Evolutionary conservation across 495 filamentous ascomycete genomes (phyloP).

Genomic region (Aspergillus carlsbadensis): DNA sequence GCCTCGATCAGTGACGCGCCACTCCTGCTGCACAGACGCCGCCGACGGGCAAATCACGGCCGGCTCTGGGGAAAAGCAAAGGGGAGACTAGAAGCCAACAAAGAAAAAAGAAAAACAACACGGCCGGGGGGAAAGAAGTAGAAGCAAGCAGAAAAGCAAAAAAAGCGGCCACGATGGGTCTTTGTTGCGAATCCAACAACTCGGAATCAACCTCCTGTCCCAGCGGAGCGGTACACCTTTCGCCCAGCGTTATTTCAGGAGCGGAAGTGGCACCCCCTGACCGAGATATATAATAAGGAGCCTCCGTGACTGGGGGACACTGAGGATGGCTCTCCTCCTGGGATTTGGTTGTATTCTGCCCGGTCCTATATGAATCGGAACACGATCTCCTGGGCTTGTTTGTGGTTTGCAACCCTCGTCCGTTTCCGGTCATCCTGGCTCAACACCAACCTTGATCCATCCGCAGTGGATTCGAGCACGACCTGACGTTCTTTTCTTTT

Average conservation of each 20-base stretch:
- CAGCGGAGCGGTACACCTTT: constrained; percentile 16
- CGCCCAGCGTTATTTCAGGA: constrained; percentile 9
- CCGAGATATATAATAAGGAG: constrained; percentile 12
- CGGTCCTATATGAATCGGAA: constrained; percentile 2
- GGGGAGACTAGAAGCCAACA: constrained; percentile 15
- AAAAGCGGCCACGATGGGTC: constrained; percentile 1
- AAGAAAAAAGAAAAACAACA: constrained; percentile 16
- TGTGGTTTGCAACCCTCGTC: constrained; percentile 11
- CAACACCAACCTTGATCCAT: constrained; percentile 3
- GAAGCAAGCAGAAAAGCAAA: constrained; percentile 13
- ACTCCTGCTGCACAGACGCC: constrained; percentile 38
- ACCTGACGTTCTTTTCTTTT: constrained; percentile 7
- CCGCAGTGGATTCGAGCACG: constrained; percentile 1
- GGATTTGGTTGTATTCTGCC: not conserved
- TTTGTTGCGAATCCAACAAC: constrained; percentile 8
- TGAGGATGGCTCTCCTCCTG: not conserved
- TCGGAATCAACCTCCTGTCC: constrained; percentile 16
- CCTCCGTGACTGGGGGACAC: constrained; percentile 1
- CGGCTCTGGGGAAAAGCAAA: constrained; percentile 19
- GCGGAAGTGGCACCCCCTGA: constrained; percentile 1
- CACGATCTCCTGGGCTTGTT: not conserved
- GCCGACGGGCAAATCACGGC: constrained; percentile 20
- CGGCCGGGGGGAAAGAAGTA: constrained; percentile 4
- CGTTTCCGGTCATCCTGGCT: constrained; percentile 12
- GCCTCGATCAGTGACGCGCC: constrained; percentile 30